phyloP scores from a whole-genome alignment of 1,284 basidiomycete species.

The Neolentinus lepideus region DNA sequence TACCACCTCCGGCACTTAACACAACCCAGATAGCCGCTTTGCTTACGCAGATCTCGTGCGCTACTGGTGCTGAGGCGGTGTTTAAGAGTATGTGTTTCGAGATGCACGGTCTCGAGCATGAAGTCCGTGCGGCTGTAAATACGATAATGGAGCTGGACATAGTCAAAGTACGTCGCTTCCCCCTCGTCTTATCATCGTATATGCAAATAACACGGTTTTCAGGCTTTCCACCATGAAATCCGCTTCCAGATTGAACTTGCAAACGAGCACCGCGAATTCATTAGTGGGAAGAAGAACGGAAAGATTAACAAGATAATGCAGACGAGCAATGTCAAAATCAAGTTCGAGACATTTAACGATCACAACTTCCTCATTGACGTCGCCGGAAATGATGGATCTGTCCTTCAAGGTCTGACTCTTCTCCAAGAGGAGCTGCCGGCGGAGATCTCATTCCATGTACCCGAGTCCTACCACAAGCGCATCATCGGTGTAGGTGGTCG shows the following conservation, averaged over 20 bases:
- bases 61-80: conserved; percentile 89
- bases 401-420: conserved; percentile 83
- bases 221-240: conserved; percentile 95
- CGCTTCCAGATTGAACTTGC: conserved; percentile 98
- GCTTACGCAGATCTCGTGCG: conserved; percentile 81
- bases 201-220: conserved; percentile 5
- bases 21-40: conserved; percentile 80
- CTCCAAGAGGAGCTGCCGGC: conserved; percentile 96
- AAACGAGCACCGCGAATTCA: conserved; percentile 97
- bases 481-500: conserved; percentile 98
- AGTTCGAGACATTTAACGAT: conserved; percentile 98
- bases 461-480: conserved; percentile 97
- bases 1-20: conserved; percentile 79
- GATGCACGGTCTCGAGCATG: conserved; percentile 91
- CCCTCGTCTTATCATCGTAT: not conserved
- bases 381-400: conserved; percentile 74
- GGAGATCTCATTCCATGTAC: conserved; percentile 99
- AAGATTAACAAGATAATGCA: conserved; percentile 99
- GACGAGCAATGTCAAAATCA: conserved; percentile 93
- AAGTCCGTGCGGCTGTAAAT: conserved; percentile 82
- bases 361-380: conserved; percentile 98
- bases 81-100: conserved; percentile 99
- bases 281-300: conserved; percentile 96
- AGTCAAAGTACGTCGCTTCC: conserved; percentile 59
- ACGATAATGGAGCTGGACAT: conserved; percentile 89